Base-by-base conservation (phyloP, 257 asterid genomes). In the Petrea volubilis region DNA sequence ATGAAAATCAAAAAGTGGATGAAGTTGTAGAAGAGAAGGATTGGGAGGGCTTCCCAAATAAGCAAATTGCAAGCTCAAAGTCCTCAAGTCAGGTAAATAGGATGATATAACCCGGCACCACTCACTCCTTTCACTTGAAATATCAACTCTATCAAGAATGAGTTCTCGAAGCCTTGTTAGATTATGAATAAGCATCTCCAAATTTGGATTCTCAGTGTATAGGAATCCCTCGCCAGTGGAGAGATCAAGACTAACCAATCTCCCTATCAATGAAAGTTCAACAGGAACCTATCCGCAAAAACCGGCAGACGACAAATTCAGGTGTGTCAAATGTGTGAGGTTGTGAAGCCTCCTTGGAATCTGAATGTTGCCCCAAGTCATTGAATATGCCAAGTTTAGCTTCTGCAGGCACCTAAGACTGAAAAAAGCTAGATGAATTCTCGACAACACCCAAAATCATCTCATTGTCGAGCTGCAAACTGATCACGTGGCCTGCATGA, bases 141-240 rank as follows among this genome's bases (percentile, higher is more conserved):
- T 62, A 41, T 77, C 41, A 1, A 70, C 80, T 10, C 75, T 62
- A 72, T 85, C 90, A 33, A 85, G 87, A 74, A 74, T 62, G 27
- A 85, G 77, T 60, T 80, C 78, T 71, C 58, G 52, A 21, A 84
- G 82, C 51, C 18, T 34, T 23, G 44, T 44, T 44, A 44, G 51
- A 44, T 44, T 44, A n/a, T 13, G 17, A 12, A 84, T 58, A 2
- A 81, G 63, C n/a, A 64, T 31, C 20, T 20, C 38, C 58, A 69
- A 43, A 52, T 74, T 53, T 0, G 78, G 82, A 41, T 62, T 33
- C 63, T 69, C 67, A 21, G 76, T 13, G 5, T 10, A 7, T 1
- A 44, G 21, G 1, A 0, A 4, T 1, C 18, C 2, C 34, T 46
- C 27, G n/a, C n/a, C n/a, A n/a, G n/a, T 2, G 0, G 66, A 60